These are phyloP conservation scores for Phanerochaete carnosa DNA, from an alignment of 768 basidiomycete genomes.

Conservation along the genomic window DNA sequence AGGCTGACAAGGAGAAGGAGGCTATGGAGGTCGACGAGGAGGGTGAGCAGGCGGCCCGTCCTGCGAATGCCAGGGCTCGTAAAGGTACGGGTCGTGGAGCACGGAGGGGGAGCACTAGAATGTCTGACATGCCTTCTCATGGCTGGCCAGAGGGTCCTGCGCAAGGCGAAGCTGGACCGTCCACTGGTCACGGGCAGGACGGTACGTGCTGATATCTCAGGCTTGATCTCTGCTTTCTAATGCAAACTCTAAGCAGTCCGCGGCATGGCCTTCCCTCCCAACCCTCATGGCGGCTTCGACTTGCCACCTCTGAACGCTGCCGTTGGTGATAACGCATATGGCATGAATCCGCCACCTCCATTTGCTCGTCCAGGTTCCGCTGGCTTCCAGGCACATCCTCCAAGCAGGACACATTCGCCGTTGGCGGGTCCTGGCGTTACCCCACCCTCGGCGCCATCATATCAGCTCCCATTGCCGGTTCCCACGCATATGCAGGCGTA, in stretches of 20 bases:
- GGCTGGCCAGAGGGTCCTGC: slow-evolving; percentile 3
- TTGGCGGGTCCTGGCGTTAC: slow-evolving; percentile 43
- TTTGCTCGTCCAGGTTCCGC: slow-evolving; percentile 49
- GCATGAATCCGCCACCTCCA: slow-evolving; percentile 45
- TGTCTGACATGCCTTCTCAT: background rate
- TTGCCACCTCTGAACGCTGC: slow-evolving; percentile 56
- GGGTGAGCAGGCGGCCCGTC: slow-evolving; percentile 20
- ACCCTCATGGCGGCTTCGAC: slow-evolving; percentile 48
- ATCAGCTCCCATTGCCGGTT: slow-evolving; percentile 27
- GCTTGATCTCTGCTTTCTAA: slow-evolving; percentile 16
- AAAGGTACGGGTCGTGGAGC: slow-evolving; percentile 5
- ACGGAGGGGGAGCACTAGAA: background rate
- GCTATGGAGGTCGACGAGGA: slow-evolving; percentile 51
- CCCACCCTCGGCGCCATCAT: slow-evolving; percentile 19
- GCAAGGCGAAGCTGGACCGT: slow-evolving; percentile 1
- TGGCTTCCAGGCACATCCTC: slow-evolving; percentile 29
- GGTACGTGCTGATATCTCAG: background rate
- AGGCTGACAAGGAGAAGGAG: slow-evolving; percentile 32
- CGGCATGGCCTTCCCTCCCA: slow-evolving; percentile 21
- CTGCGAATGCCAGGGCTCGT: background rate
- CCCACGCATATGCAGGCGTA: slow-evolving; percentile 45
- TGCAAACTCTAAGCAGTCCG: slow-evolving; percentile 14
- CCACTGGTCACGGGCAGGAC: background rate
- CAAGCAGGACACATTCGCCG: slow-evolving; percentile 73
- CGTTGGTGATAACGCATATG: slow-evolving; percentile 29